phyloP scores from a whole-genome alignment of 805 yeast genomes.

The Lachancea nothofagi region DNA sequence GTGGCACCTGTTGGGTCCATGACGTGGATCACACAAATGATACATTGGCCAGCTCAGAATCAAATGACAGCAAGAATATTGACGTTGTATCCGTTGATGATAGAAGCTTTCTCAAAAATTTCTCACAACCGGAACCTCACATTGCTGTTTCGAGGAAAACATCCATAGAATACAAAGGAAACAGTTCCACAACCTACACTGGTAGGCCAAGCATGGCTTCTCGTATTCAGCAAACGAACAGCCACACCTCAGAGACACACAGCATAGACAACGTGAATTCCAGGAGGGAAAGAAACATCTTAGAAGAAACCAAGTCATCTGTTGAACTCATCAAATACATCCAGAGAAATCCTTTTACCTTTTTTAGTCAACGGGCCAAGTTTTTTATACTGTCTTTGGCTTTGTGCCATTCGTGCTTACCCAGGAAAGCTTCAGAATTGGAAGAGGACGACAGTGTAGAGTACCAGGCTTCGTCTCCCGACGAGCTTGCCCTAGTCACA shows the following conservation, averaged over 20 bases:
- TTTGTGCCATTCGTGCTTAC: slow-evolving; percentile 84
- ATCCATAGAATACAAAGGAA: slow-evolving; percentile 40
- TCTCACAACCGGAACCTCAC: slow-evolving; percentile 6
- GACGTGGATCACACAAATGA: slow-evolving; percentile 42
- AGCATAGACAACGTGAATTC: too few species aligned
- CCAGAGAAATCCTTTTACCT: slow-evolving; percentile 62
- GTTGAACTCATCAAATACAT: slow-evolving; percentile 62
- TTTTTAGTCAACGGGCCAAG: slow-evolving; percentile 65
- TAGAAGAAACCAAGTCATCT: slow-evolving; percentile 48
- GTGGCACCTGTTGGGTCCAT: slow-evolving; percentile 88
- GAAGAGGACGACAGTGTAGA: slow-evolving; percentile 47
- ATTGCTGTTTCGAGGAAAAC: slow-evolving; percentile 17
- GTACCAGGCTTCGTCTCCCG: slow-evolving; percentile 95
- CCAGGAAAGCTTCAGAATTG: slow-evolving; percentile 41
- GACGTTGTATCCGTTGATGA: slow-evolving; percentile 25
- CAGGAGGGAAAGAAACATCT: too few species aligned
- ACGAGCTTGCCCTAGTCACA: slow-evolving; percentile 85
- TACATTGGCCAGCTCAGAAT: slow-evolving; percentile 10
- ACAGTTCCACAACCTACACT: slow-evolving; percentile 36
- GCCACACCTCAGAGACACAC: too few species aligned
- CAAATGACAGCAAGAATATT: slow-evolving; percentile 20
- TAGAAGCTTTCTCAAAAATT: slow-evolving; percentile 13
- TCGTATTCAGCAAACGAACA: slow-evolving; percentile 18
- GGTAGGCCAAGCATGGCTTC: slow-evolving; percentile 60
- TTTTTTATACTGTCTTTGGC: slow-evolving; percentile 81